Percentiles rank a stretch among this genome's conserved stretches.
Conservation (phyloP, 768 basidiomycete genomes). For the Macrolepiota fuliginosa region DNA sequence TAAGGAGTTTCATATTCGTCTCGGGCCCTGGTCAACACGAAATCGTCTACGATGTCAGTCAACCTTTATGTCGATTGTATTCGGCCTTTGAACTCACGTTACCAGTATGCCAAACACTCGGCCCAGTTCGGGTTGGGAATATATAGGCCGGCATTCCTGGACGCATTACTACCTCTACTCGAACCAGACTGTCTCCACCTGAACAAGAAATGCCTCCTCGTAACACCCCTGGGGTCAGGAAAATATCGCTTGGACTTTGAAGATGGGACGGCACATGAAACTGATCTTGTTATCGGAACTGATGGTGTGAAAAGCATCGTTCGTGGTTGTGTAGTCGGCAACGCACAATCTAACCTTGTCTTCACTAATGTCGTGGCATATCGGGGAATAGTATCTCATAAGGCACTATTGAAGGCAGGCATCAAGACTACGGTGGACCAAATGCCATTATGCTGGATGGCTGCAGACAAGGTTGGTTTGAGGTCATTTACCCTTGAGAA, state of each 20-base stretch:
- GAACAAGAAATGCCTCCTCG: slow-evolving; percentile 44
- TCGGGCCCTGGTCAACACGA: slow-evolving; percentile 43
- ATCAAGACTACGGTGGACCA: slow-evolving; percentile 35
- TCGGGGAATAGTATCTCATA: slow-evolving; percentile 42
- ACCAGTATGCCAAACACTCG: slow-evolving; percentile 29
- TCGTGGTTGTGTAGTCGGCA: slow-evolving; percentile 35
- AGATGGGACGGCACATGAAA: slow-evolving; percentile 44
- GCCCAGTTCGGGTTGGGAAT: slow-evolving; percentile 42
- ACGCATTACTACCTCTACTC: slow-evolving; percentile 41
- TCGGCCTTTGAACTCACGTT: not conserved
- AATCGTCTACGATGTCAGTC: slow-evolving; percentile 41
- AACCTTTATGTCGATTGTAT: not conserved
- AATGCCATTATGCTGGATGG: slow-evolving; percentile 41
- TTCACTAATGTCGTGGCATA: slow-evolving; percentile 50
- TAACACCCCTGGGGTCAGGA: slow-evolving; percentile 26
- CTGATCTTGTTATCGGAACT: slow-evolving; percentile 50
- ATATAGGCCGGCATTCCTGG: slow-evolving; percentile 47
- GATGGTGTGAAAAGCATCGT: slow-evolving; percentile 52
- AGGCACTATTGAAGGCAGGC: slow-evolving; percentile 38
- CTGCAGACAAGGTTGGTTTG: slow-evolving; percentile 39
- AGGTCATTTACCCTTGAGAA: not conserved
- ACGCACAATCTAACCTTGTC: slow-evolving; percentile 22
- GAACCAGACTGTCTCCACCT: slow-evolving; percentile 43
- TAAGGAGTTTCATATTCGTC: slow-evolving; percentile 36
- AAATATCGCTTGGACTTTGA: slow-evolving; percentile 40